These are phyloP conservation scores for Coemansia sp. DNA, from an alignment of 192 early-diverging fungal genomes.

Conservation along the genomic window DNA sequence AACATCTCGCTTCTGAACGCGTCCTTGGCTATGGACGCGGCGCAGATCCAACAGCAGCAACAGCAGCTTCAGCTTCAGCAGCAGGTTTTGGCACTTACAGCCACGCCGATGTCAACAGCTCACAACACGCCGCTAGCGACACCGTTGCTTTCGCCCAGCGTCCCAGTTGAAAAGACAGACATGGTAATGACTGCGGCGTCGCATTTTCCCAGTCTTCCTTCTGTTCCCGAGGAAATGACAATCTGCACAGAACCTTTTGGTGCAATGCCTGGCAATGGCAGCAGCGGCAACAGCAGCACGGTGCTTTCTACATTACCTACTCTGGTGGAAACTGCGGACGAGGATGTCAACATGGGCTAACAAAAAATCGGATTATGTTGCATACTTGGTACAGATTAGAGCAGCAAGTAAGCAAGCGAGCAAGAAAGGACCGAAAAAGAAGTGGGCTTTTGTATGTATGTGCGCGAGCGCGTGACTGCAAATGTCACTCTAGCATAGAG, in stretches of 20 bases:
- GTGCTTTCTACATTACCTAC: slow-evolving; percentile 16
- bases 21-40: not conserved
- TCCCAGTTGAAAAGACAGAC: slow-evolving; percentile 13
- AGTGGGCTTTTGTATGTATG: too few species aligned
- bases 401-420: too few species aligned
- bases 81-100: slow-evolving; percentile 6
- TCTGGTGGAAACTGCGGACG: slow-evolving; percentile 19
- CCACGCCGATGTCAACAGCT: slow-evolving; percentile 25
- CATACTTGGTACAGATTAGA: too few species aligned
- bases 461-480: too few species aligned
- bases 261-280: not conserved
- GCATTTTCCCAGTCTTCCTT: slow-evolving; percentile 26
- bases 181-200: not conserved
- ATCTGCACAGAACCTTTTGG: slow-evolving; percentile 17
- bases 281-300: slow-evolving; percentile 3
- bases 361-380: too few species aligned
- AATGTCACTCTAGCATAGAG: too few species aligned
- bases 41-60: slow-evolving; percentile 1
- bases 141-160: slow-evolving; percentile 21
- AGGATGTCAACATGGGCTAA: slow-evolving; percentile 19
- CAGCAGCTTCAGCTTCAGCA: slow-evolving; percentile 7
- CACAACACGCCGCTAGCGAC: slow-evolving; percentile 14
- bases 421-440: too few species aligned
- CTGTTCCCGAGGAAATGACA: slow-evolving; percentile 34
- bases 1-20: slow-evolving; percentile 23